Conservation (phyloP, 495 filamentous ascomycete species). For the Aspergillus haitiensis region DNA sequence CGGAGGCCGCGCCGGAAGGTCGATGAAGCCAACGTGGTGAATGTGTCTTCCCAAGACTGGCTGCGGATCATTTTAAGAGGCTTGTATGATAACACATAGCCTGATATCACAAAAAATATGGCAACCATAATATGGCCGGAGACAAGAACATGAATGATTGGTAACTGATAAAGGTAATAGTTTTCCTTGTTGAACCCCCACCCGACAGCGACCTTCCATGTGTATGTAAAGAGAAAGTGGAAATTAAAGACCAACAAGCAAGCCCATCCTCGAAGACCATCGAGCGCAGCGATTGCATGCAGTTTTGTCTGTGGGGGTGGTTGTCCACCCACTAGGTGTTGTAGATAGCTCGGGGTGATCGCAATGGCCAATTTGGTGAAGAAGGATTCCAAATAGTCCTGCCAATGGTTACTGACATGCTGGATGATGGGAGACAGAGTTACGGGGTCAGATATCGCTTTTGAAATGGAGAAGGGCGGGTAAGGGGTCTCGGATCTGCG, state of each 20-base stretch:
- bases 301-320: constrained; percentile 33
- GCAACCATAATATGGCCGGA: constrained; percentile 70
- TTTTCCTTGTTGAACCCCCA: constrained; percentile 53
- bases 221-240: constrained; percentile 54
- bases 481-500: constrained; percentile 8
- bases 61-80: constrained; percentile 59
- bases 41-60: constrained; percentile 51
- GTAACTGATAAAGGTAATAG: constrained; percentile 60
- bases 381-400: constrained; percentile 28
- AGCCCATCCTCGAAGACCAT: constrained; percentile 53
- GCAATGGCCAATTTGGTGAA: constrained; percentile 37
- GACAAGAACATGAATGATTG: constrained; percentile 61
- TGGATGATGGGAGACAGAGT: constrained; percentile 23
- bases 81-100: constrained; percentile 66
- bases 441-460: constrained; percentile 32
- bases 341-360: constrained; percentile 44
- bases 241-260: constrained; percentile 55
- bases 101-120: constrained; percentile 73
- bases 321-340: constrained; percentile 40
- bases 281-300: constrained; percentile 49
- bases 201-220: constrained; percentile 47
- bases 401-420: constrained; percentile 33
- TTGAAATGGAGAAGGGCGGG: constrained; percentile 27
- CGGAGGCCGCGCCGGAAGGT: constrained; percentile 64
- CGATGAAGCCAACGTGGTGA: constrained; percentile 54